These are phyloP conservation scores for Bipolaris sorokiniana DNA, from an alignment of 2,329 filamentous ascomycete species.

Conservation along the genomic window DNA sequence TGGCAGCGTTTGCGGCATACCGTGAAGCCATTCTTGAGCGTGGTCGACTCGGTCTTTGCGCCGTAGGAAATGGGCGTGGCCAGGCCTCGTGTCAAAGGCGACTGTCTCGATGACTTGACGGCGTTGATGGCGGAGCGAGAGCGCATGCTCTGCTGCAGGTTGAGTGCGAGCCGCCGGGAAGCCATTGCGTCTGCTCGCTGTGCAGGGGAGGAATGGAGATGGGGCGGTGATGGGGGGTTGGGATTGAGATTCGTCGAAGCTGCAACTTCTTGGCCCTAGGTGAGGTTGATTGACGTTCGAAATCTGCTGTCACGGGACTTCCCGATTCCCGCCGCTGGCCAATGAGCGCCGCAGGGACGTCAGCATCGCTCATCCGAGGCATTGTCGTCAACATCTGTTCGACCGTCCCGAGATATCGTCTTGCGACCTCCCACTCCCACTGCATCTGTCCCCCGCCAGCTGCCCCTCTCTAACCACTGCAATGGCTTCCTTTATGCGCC, in stretches of 20 bases:
- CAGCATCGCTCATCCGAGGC: slow-evolving; percentile 29
- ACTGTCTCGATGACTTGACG: slow-evolving; percentile 57
- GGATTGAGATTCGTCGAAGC: slow-evolving; percentile 33
- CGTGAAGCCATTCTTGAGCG: slow-evolving; percentile 95
- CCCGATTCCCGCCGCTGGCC: slow-evolving; percentile 26
- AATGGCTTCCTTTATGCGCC: slow-evolving; percentile 62
- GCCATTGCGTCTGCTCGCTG: slow-evolving; percentile 69
- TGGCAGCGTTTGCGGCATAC: slow-evolving; percentile 58
- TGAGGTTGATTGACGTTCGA: slow-evolving; percentile 33
- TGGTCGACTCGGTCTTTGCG: slow-evolving; percentile 93
- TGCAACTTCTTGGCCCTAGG: slow-evolving; percentile 33
- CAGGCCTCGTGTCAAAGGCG: slow-evolving; percentile 82
- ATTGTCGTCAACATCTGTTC: slow-evolving; percentile 23
- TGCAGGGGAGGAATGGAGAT: slow-evolving; percentile 33
- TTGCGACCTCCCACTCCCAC: slow-evolving; percentile 8
- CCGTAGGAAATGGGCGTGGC: slow-evolving; percentile 78
- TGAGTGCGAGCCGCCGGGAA: slow-evolving; percentile 95
- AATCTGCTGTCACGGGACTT: slow-evolving; percentile 32
- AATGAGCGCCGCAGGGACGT: slow-evolving; percentile 26
- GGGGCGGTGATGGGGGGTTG: slow-evolving; percentile 34
- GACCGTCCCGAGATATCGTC: slow-evolving; percentile 15
- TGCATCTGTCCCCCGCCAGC: slow-evolving; percentile 14
- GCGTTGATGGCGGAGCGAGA: slow-evolving; percentile 82
- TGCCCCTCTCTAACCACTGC: slow-evolving; percentile 20
- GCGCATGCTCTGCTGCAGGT: slow-evolving; percentile 88